Evolutionary conservation across 176 grass and related monocot genomes (phyloP), one percentile per base, ranked within the genome.

Genomic region (Phoenix roebelenii): DNA sequence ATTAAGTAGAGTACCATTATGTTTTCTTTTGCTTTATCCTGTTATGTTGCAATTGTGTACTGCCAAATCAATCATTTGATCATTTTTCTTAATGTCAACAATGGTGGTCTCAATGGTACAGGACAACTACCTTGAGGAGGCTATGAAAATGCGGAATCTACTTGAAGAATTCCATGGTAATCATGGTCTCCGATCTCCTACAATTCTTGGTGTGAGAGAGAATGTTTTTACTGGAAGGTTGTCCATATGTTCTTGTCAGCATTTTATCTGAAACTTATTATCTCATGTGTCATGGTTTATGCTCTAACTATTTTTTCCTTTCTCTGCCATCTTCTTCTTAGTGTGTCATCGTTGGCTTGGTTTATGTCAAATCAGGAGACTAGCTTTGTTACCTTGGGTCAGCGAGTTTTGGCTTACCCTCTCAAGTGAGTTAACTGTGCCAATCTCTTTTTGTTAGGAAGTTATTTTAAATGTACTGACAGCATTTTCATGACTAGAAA

Each of bases 291-390:
- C 10, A 44, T 44, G 12, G 1, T 44, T 44, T 44, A 12, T 44
- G 9, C 35, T 14, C 35, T 44, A 2, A 44, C 35, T 14, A 44
- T 7, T 57, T 52, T 79, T 72, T 4, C 50, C 3, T 20, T 64
- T 25, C 58, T 56, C 64, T 57, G 24, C 5, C 35, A 44, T 72
- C 65, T 58, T 32, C 73, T 7, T 57, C 72, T 56, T 52, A 97
- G 92, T 80, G 92, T 97, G 15, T 97, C 92, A 70, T 97, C 92
- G 5, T 60, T 97, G 69, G 92, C 92, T 3, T 82, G 79, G 67
- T 97, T 97, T 67, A 97, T 97, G 92, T 97, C 92, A 5, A 97
- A 97, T 61, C 92, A 97, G 50, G 92, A 97, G 62, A 97, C 92
- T 3, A 88, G 87, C 80, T 97, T 97, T 77, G 92, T 97, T 74